phyloP scores from a whole-genome alignment of 345 rosid genomes.

The Citrus unshiu region DNA sequence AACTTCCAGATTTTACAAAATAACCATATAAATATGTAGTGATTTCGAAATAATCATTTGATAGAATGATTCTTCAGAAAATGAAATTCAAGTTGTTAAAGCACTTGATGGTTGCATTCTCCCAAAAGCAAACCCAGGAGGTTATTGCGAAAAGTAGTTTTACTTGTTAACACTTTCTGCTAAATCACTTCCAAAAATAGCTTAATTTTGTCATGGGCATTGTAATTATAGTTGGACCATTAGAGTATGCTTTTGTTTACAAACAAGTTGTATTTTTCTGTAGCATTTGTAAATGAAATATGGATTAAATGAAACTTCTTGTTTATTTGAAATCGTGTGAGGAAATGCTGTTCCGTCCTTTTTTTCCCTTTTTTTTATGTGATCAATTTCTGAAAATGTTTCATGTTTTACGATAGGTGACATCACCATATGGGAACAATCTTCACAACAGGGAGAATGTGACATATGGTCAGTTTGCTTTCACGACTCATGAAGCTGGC shows the following conservation, averaged over 20 bases:
- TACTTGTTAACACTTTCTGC: neutral
- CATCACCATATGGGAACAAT: constrained; percentile 68
- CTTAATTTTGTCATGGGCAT: neutral
- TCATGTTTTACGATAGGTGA: constrained; percentile 40
- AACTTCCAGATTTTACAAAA: neutral
- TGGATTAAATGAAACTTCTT: neutral
- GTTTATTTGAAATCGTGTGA: neutral
- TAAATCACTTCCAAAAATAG: neutral
- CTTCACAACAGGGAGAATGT: constrained; percentile 65
- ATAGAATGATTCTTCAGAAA: too few species aligned
- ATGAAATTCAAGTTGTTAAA: neutral
- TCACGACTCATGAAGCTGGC: constrained; percentile 80
- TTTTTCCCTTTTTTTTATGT: neutral
- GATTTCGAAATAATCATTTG: neutral
- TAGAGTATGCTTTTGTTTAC: neutral
- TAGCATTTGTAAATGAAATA: neutral
- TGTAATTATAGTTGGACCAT: neutral
- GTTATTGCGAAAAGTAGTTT: neutral
- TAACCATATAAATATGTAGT: too few species aligned
- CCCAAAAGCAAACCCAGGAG: neutral
- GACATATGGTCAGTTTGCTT: constrained; percentile 88
- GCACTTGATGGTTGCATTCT: neutral
- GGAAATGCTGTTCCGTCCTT: neutral
- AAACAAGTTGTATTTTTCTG: neutral
- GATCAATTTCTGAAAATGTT: neutral